Percentiles rank a stretch among this genome's conserved stretches.
Conservation (phyloP, 2,329 filamentous ascomycete species). For the Fusarium setosum region DNA sequence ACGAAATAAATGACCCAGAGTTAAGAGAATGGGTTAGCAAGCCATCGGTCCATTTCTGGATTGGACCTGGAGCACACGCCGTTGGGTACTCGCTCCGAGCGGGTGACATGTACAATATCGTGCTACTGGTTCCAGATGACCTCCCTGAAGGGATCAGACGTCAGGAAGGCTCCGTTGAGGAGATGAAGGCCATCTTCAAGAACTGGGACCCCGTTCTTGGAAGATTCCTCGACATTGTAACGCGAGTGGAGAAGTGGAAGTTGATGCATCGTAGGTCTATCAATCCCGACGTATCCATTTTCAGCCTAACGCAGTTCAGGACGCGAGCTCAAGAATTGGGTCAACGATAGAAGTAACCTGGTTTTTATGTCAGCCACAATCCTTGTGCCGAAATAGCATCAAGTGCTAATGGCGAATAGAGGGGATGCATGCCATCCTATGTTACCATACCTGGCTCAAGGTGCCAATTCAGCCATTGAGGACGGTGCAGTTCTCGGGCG, state of each 20-base stretch:
- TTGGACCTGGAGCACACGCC: conserved; percentile 70
- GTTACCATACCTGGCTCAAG: conserved; percentile 72
- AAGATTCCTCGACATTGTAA: conserved; percentile 60
- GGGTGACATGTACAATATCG: conserved; percentile 72
- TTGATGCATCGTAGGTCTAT: conserved; percentile 63
- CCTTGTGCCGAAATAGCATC: neutral
- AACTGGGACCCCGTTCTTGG: conserved; percentile 72
- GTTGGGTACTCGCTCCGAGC: conserved; percentile 71
- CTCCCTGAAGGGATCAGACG: conserved; percentile 64
- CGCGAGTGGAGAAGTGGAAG: conserved; percentile 75
- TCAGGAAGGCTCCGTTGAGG: conserved; percentile 64
- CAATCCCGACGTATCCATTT: neutral
- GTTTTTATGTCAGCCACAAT: conserved; percentile 54
- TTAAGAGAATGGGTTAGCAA: conserved; percentile 65
- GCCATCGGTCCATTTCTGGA: conserved; percentile 69
- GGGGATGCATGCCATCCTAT: conserved; percentile 74
- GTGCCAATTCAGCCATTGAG: conserved; percentile 75
- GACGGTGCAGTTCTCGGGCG: conserved; percentile 74
- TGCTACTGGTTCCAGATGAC: conserved; percentile 73
- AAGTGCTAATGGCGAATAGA: conserved; percentile 27
- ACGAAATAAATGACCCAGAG: conserved; percentile 62
- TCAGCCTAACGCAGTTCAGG: conserved; percentile 39
- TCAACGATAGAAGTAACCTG: conserved; percentile 63
- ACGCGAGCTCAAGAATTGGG: conserved; percentile 64
- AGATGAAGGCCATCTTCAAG: conserved; percentile 70